Percentiles rank a stretch among this genome's conserved stretches.
phyloP scores from a whole-genome alignment of 768 basidiomycete species.

The Agaricus sinodeliciosus region DNA sequence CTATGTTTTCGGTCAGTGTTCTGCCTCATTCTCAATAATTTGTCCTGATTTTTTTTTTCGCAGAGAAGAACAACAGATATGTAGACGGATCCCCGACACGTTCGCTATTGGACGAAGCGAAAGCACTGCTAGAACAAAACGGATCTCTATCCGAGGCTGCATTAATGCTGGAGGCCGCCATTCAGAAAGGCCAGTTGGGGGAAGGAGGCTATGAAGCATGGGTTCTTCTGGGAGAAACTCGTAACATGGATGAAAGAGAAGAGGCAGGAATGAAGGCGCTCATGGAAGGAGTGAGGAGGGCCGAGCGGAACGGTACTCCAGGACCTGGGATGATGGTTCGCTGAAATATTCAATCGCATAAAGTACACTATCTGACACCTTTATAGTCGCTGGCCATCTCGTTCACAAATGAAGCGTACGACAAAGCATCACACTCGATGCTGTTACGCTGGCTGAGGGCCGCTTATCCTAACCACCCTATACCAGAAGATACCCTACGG shows the following conservation, averaged over 20 bases:
- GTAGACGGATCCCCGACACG: conserved; percentile 40
- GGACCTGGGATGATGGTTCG: conserved; percentile 74
- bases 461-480: conserved; percentile 49
- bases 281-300: conserved; percentile 60
- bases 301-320: conserved; percentile 54
- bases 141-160: conserved; percentile 86
- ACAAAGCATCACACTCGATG: conserved; percentile 79
- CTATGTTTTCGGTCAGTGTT: conserved; percentile 66
- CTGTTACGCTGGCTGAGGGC: conserved; percentile 80
- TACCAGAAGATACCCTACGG: conserved; percentile 49
- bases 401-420: conserved; percentile 91
- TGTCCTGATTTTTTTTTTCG: conserved; percentile 6
- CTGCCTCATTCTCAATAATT: neutral
- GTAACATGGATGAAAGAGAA: conserved; percentile 87
- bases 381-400: conserved; percentile 87
- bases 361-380: conserved; percentile 11
- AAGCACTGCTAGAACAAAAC: conserved; percentile 67
- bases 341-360: conserved; percentile 5
- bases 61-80: conserved; percentile 71
- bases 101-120: conserved; percentile 65
- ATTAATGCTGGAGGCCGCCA: conserved; percentile 84
- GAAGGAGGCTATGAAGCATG: conserved; percentile 85
- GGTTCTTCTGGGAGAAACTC: conserved; percentile 85
- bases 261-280: conserved; percentile 78
- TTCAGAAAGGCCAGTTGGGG: conserved; percentile 75